These are phyloP conservation scores for Colletotrichum gigasporum DNA, from an alignment of 2,329 filamentous ascomycete species.

Conservation along the genomic window DNA sequence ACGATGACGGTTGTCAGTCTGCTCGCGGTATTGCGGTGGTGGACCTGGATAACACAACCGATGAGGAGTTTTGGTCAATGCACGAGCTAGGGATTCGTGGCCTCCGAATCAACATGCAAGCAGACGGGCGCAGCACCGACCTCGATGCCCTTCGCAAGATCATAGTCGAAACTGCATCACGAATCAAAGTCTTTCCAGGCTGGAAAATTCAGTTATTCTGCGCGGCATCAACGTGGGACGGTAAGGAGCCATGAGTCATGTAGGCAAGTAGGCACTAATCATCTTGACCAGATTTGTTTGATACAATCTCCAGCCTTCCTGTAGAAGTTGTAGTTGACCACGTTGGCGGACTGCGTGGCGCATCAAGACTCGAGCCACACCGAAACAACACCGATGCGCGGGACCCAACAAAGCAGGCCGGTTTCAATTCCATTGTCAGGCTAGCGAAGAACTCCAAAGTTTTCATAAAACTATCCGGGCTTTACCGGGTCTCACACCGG, in stretches of 20 bases:
- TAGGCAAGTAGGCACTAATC: too few species aligned
- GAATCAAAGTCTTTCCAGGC: background rate
- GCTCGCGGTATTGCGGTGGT: conserved; percentile 7
- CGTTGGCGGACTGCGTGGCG: conserved; percentile 4
- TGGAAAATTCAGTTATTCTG: conserved; percentile 11
- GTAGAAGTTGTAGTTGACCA: conserved; percentile 19
- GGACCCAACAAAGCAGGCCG: background rate
- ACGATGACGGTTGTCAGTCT: background rate
- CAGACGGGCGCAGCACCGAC: background rate
- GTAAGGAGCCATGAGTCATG: background rate
- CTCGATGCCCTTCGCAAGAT: background rate
- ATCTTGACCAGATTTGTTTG: background rate
- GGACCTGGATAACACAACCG: background rate
- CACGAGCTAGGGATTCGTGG: background rate
- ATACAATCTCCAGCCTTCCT: background rate
- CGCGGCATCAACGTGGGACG: background rate
- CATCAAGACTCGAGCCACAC: background rate
- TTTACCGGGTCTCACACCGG: background rate
- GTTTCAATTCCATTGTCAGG: background rate
- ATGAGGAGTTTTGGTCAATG: background rate
- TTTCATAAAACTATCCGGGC: conserved; percentile 3
- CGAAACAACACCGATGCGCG: background rate
- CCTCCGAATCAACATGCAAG: conserved; percentile 4
- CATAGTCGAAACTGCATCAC: background rate
- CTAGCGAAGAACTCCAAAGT: background rate